phyloP scores from a whole-genome alignment of 768 basidiomycete genomes.

The Lactarius hatsudake region DNA sequence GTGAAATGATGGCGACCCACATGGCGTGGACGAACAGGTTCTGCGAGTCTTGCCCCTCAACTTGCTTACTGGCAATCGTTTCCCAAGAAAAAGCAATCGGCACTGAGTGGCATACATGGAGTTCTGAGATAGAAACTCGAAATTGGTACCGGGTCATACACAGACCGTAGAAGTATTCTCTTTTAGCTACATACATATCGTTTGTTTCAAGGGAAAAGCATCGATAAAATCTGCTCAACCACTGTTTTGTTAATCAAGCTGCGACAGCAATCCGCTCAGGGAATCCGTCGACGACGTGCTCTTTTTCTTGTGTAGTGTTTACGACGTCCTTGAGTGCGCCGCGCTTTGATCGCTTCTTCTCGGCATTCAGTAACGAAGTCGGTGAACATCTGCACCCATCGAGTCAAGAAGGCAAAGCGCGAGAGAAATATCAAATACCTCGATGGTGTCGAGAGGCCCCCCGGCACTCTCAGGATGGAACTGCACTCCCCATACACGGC shows the following conservation, averaged over 20 bases:
- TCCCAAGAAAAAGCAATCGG: no score
- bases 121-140: no score
- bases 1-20: no score
- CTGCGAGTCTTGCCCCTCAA: no score
- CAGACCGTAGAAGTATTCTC: background rate
- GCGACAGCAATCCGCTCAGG: constrained; percentile 31
- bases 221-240: background rate
- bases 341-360: constrained; percentile 44
- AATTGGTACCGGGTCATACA: no score
- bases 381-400: constrained; percentile 73
- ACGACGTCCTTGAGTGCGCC: constrained; percentile 25
- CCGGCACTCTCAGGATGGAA: constrained; percentile 99
- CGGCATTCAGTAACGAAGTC: constrained; percentile 86
- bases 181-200: background rate
- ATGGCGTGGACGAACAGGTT: no score
- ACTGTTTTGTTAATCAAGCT: constrained; percentile 25
- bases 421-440: constrained; percentile 46
- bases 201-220: background rate
- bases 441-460: constrained; percentile 97
- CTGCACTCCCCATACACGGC: constrained; percentile 95
- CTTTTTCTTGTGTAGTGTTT: constrained; percentile 28
- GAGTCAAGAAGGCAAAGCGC: constrained; percentile 7
- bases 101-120: no score
- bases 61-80: no score
- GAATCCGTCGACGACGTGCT: constrained; percentile 23